A percentile compares a stretch with the other conserved stretches of the same genome.
Evolutionary conservation across 129 eudicot genomes (phyloP).

Genomic region (Centrapalus pauciflorus): DNA sequence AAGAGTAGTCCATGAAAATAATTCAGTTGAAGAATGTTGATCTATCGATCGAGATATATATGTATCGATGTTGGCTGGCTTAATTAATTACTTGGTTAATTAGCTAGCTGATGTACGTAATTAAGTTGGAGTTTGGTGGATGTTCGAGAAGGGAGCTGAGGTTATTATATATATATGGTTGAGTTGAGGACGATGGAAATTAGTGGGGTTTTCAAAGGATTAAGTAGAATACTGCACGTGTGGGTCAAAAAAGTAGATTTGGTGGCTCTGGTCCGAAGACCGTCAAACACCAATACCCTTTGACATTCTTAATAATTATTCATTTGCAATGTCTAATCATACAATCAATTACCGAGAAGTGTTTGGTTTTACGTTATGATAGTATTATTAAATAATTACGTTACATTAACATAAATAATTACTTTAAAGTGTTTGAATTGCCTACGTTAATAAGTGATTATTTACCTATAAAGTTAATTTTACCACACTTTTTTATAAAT

Average conservation of each 20-base stretch:
- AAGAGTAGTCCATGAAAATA: constrained; percentile 21
- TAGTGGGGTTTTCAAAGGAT: constrained; percentile 23
- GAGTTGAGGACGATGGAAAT: constrained; percentile 6
- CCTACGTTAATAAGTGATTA: too few relatives aligned
- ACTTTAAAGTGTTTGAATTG: too few relatives aligned
- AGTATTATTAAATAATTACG: too few relatives aligned
- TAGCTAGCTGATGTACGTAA: not conserved
- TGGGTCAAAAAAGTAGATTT: constrained; percentile 25
- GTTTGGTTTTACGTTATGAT: too few relatives aligned
- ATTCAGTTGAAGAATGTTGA: not conserved
- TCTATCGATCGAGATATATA: not conserved
- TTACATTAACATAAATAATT: too few relatives aligned
- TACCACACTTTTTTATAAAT: too few relatives aligned
- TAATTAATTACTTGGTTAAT: not conserved
- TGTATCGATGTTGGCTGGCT: too few relatives aligned
- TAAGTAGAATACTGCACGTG: constrained; percentile 11
- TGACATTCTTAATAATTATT: too few relatives aligned
- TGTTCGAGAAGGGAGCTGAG: not conserved
- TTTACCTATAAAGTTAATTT: too few relatives aligned
- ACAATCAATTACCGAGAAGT: too few relatives aligned
- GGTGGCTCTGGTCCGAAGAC: constrained; percentile 27
- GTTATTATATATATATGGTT: not conserved
- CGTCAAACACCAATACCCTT: constrained; percentile 18
- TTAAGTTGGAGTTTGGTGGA: not conserved
- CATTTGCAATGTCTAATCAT: too few relatives aligned